phyloP scores from a whole-genome alignment of 495 filamentous ascomycete species.

The Trichocladium antarcticum region DNA sequence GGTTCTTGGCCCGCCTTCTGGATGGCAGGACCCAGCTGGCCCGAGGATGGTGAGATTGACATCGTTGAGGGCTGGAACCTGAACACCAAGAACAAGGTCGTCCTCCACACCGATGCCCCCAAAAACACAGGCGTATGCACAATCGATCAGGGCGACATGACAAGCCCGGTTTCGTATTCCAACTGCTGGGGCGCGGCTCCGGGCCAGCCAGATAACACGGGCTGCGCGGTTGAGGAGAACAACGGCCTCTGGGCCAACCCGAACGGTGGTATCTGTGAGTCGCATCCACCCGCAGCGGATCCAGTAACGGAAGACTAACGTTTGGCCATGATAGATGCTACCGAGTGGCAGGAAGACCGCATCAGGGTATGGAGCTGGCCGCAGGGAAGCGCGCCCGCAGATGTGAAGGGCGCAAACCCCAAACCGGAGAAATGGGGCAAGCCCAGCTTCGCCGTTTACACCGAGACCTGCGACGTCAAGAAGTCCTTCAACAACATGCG shows the following conservation, averaged over 20 bases:
- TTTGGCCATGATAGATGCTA: constrained; percentile 38
- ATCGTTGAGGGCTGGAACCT: constrained; percentile 78
- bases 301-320: not conserved
- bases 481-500: constrained; percentile 36
- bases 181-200: constrained; percentile 45
- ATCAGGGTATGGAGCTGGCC: constrained; percentile 71
- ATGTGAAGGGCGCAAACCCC: constrained; percentile 46
- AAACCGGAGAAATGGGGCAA: constrained; percentile 52
- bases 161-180: constrained; percentile 34
- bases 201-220: constrained; percentile 23
- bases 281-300: too few relatives aligned
- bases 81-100: constrained; percentile 51
- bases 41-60: constrained; percentile 71
- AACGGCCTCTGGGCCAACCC: constrained; percentile 51
- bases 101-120: constrained; percentile 59
- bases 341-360: constrained; percentile 53
- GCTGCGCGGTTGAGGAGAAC: constrained; percentile 27
- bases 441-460: constrained; percentile 46
- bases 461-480: constrained; percentile 33
- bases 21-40: constrained; percentile 69
- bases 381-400: constrained; percentile 34
- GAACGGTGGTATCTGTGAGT: constrained; percentile 49
- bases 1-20: constrained; percentile 54
- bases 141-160: constrained; percentile 37
- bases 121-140: constrained; percentile 47